Conservation (phyloP, 1,284 basidiomycete species). For the Irpex sp. region DNA sequence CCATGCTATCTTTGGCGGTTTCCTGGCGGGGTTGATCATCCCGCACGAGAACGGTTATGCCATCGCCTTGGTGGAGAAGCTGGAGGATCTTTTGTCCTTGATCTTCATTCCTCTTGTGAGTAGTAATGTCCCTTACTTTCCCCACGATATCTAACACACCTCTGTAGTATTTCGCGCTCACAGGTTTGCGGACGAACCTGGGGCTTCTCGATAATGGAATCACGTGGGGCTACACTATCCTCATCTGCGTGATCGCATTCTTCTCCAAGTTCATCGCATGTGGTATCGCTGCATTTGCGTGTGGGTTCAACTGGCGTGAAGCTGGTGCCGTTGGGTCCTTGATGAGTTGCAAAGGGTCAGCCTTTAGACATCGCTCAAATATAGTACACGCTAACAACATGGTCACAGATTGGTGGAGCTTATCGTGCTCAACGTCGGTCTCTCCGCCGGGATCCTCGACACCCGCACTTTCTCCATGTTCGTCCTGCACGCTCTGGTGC, state of each 20-base stretch:
- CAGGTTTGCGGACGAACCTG: slow-evolving; percentile 83
- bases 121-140: slow-evolving; percentile 5
- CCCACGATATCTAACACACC: background rate
- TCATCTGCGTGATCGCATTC: slow-evolving; percentile 82
- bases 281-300: slow-evolving; percentile 55
- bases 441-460: slow-evolving; percentile 77
- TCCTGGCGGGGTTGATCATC: slow-evolving; percentile 85
- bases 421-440: slow-evolving; percentile 91
- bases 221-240: slow-evolving; percentile 85
- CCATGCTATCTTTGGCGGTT: slow-evolving; percentile 69
- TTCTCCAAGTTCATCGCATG: slow-evolving; percentile 75
- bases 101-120: slow-evolving; percentile 81
- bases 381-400: background rate
- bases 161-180: slow-evolving; percentile 77
- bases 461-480: slow-evolving; percentile 82
- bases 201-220: slow-evolving; percentile 70
- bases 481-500: slow-evolving; percentile 80
- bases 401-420: slow-evolving; percentile 71
- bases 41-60: slow-evolving; percentile 87
- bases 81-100: slow-evolving; percentile 76
- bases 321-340: slow-evolving; percentile 83
- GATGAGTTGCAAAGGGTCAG: slow-evolving; percentile 92
- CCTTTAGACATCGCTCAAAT: background rate
- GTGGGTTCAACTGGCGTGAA: slow-evolving; percentile 77
- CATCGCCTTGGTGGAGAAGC: slow-evolving; percentile 70